Conservation (phyloP, 192 early-diverging fungal genomes). For the Rhizoclosmatium globosum region DNA sequence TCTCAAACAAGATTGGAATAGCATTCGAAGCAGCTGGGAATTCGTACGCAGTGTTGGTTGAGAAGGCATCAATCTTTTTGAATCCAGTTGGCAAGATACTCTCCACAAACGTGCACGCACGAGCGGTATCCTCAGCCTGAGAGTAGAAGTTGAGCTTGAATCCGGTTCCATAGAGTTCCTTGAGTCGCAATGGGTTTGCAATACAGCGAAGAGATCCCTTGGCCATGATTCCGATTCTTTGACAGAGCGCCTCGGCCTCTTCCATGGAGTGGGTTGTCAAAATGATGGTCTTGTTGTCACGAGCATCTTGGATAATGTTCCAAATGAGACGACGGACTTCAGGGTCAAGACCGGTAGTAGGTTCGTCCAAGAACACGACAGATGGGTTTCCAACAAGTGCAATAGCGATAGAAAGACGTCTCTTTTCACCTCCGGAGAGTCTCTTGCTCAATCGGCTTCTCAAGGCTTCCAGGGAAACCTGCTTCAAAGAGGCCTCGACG, state of each 20-base stretch:
- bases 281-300: conserved; percentile 69
- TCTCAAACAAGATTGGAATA: conserved; percentile 61
- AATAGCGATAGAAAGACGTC: conserved; percentile 61
- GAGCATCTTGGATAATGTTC: conserved; percentile 71
- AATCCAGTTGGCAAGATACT: conserved; percentile 59
- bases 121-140: conserved; percentile 51
- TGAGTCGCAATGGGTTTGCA: conserved; percentile 68
- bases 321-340: conserved; percentile 79
- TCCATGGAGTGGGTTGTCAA: conserved; percentile 59
- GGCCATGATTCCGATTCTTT: conserved; percentile 81
- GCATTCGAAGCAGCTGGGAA: conserved; percentile 58
- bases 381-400: conserved; percentile 61
- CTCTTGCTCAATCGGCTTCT: conserved; percentile 65
- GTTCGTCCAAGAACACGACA: conserved; percentile 84
- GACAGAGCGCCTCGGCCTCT: conserved; percentile 81
- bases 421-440: conserved; percentile 78
- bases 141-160: conserved; percentile 72
- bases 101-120: conserved; percentile 47
- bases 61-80: conserved; percentile 66
- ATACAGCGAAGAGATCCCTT: conserved; percentile 77
- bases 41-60: conserved; percentile 63
- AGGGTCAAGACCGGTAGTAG: conserved; percentile 80
- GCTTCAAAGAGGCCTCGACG: conserved; percentile 52
- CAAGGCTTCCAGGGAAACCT: conserved; percentile 65
- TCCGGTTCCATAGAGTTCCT: conserved; percentile 75